Evolutionary conservation across 1,284 basidiomycete genomes (phyloP), one percentile per base, ranked within the genome.

Genomic region (Cutaneotrichosporon sp.): DNA sequence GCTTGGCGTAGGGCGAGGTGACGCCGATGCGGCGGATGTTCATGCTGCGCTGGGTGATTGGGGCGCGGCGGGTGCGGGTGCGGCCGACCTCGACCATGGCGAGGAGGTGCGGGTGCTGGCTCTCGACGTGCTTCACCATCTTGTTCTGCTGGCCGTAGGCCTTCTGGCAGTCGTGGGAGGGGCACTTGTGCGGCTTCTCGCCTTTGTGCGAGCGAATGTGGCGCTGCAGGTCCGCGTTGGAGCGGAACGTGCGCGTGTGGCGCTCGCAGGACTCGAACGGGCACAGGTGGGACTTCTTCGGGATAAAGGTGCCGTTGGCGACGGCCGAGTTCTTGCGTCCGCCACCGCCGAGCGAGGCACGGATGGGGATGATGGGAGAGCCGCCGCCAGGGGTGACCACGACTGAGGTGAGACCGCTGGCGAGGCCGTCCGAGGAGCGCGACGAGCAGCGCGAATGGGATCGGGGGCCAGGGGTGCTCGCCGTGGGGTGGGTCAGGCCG

Each of bases 201-300:
- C 67, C 67, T 6, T 57, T 55, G 57, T 68, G 67, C 6, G 59
- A 63, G 49, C 64, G 62, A 29, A 68, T 54, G 60, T 68, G 67
- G 38, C 67, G 64, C 59, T 66, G 59, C 7, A 68, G 64, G 62
- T 68, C 67, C 50, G 67, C 67, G 46, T 68, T 68, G 51, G 67
- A 68, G 29, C 61, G 62, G 64, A 68, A 68, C 10, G 67, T 63
- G 45, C 59, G 61, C 4, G 53, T 59, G 45, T 42, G 31, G 33
- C 64, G 61, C 36, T 58, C 55, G 56, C 64, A 66, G 11, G 46
- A 51, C 10, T 51, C 34, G 58, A 50, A 66, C 18, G 64, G 58
- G 61, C 64, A 66, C 4, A 66, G 59, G 54, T 66, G 64, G 18
- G n/a, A 50, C 46, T 56, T 56, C 59, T 66, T 66, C 56, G 53